phyloP scores from a whole-genome alignment of 305 asterid species.

The Fraxinus xanthoxyloides region DNA sequence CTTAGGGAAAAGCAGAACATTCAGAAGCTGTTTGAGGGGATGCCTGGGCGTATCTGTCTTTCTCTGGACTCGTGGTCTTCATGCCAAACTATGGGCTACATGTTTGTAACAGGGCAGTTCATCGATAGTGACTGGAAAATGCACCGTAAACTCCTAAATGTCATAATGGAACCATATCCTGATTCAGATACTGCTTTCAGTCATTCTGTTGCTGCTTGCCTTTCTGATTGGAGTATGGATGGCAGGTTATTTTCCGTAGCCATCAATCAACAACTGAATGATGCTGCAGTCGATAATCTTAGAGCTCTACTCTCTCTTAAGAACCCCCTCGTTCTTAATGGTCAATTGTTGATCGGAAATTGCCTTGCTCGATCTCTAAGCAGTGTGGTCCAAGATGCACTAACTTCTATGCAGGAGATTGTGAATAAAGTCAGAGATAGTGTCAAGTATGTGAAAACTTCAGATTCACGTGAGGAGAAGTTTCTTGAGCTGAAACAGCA shows the following conservation, averaged over 20 bases:
- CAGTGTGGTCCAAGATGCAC: slow-evolving; percentile 59
- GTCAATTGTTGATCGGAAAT: slow-evolving; percentile 69
- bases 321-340: slow-evolving; percentile 72
- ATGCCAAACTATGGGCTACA: slow-evolving; percentile 57
- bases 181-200: slow-evolving; percentile 83
- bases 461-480: slow-evolving; percentile 76
- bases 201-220: slow-evolving; percentile 83
- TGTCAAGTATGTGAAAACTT: slow-evolving; percentile 82
- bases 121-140: slow-evolving; percentile 87
- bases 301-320: slow-evolving; percentile 79
- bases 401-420: slow-evolving; percentile 40
- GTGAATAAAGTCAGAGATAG: slow-evolving; percentile 76
- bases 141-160: slow-evolving; percentile 76
- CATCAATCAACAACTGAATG: slow-evolving; percentile 56
- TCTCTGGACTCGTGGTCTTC: slow-evolving; percentile 87
- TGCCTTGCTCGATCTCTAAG: slow-evolving; percentile 81
- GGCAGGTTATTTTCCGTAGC: slow-evolving; percentile 83
- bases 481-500: slow-evolving; percentile 73
- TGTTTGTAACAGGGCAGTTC: slow-evolving; percentile 78
- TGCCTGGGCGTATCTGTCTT: slow-evolving; percentile 82
- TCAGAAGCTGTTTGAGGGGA: slow-evolving; percentile 64
- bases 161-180: slow-evolving; percentile 83
- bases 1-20: slow-evolving; percentile 68
- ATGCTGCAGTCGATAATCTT: slow-evolving; percentile 59
- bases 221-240: slow-evolving; percentile 82